Base-by-base conservation (phyloP, 2,329 filamentous ascomycete genomes). In the Aaosphaeria pasadenensis region DNA sequence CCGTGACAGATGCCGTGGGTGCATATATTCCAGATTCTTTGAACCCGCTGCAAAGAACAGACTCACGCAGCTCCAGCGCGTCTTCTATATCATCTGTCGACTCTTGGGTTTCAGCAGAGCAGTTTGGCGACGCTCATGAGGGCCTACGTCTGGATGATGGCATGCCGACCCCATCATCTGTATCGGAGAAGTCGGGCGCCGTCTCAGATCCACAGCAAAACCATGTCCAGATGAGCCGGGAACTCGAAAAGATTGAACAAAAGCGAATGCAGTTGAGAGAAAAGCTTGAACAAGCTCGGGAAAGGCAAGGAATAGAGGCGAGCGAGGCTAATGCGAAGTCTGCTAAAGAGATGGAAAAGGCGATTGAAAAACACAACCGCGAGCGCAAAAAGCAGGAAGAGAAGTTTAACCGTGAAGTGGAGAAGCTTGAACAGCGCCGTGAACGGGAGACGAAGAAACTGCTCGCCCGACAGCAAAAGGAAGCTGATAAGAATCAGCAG, bases 341-440 rank as follows among this genome's bases (percentile, higher is more conserved):
- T 72, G 54, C 62, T 9, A 67, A 79, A 47, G 80, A 85, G 41
- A 74, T 83, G 5, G 75, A 78, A 30, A 86, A 83, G 63, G 74
- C 83, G 6, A 77, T 79, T 30, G 82, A 86, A 61, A 85, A 81
- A 60, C 83, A 88, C 64, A 79, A 83, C 41, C 76, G 74, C 42
- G 83, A 87, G 54, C 60, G 59, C 49, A 64, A 64, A 44, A 74
- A 73, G 43, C 67, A 75, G 30, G 65, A 71, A 51, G 64, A 70
- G 6, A 72, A 73, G 47, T 73, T 71, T 35, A 58, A 66, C 7
- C 68, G 66, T 30, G 69, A 74, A 46, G 64, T 85, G 0, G 79
- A 81, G 39, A 88, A 86, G 62, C 81, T 85, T 45, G 81, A 86
- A 55, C 84, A 84, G 42, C 86, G 84, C 56, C 84, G 85, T 57